phyloP scores from a whole-genome alignment of 768 basidiomycete genomes.

The Mycena floridula region DNA sequence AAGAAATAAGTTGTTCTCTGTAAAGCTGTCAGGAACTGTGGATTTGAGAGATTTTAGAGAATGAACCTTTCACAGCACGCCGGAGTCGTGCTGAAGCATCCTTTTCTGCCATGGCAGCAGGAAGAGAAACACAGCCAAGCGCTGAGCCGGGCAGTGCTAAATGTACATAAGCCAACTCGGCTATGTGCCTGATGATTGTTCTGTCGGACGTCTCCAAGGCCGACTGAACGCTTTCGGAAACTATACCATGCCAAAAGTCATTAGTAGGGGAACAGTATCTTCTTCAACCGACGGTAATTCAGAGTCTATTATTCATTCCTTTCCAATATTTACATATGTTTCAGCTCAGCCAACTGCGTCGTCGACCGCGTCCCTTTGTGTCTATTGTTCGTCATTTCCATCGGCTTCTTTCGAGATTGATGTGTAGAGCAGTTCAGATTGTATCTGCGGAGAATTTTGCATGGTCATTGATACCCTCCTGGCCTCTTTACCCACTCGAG shows the following conservation, averaged over 20 bases:
- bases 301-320: not conserved
- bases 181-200: too few species aligned
- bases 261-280: constrained; percentile 83
- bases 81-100: constrained; percentile 70
- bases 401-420: constrained; percentile 2
- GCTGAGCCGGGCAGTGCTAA: too few species aligned
- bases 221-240: too few species aligned
- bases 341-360: constrained; percentile 76
- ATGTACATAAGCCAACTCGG: too few species aligned
- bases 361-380: constrained; percentile 68
- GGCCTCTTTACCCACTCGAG: constrained; percentile 59
- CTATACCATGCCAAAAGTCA: constrained; percentile 95
- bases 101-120: constrained; percentile 68
- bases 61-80: constrained; percentile 70
- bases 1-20: constrained; percentile 93
- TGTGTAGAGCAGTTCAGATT: too few species aligned
- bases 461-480: constrained; percentile 66
- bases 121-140: constrained; percentile 9
- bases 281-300: constrained; percentile 75
- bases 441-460: constrained; percentile 84
- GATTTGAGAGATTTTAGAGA: constrained; percentile 5
- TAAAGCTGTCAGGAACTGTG: constrained; percentile 11
- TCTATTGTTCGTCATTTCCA: constrained; percentile 59
- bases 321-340: constrained; percentile 7
- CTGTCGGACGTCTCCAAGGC: too few species aligned